Conservation (phyloP, 2,329 filamentous ascomycete genomes). For the Thelonectria discophora region DNA sequence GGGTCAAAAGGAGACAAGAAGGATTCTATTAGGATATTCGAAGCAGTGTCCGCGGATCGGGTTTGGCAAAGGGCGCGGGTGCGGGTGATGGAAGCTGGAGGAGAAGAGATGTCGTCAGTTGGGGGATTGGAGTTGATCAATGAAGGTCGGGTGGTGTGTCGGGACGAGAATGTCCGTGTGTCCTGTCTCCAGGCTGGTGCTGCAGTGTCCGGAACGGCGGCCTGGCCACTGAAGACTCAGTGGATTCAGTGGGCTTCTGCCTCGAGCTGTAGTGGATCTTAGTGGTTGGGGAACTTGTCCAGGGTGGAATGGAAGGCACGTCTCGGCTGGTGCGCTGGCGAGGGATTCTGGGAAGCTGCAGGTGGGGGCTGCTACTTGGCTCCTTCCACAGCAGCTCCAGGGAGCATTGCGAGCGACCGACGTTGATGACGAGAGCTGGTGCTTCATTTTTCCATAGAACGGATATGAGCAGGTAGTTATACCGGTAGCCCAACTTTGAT, state of each 20-base stretch:
- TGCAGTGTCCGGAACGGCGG: no score
- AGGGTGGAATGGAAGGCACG: neutral
- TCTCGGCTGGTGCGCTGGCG: conserved; percentile 9
- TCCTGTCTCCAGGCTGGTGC: neutral
- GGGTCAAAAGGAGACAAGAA: conserved; percentile 27
- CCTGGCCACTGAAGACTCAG: conserved; percentile 5
- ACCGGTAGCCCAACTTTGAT: neutral
- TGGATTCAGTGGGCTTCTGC: conserved; percentile 18
- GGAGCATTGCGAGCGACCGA: neutral
- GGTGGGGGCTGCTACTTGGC: neutral
- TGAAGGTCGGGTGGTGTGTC: conserved; percentile 17
- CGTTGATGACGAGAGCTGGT: neutral
- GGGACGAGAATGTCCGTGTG: conserved; percentile 18
- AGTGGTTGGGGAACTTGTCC: neutral
- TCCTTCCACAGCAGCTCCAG: neutral
- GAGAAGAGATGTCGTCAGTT: conserved; percentile 17
- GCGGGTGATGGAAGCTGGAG: conserved; percentile 21
- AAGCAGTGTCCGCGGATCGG: neutral
- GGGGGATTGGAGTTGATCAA: conserved; percentile 12
- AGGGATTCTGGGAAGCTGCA: conserved; percentile 2
- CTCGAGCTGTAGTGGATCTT: conserved; percentile 2
- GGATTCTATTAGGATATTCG: neutral
- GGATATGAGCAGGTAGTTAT: neutral
- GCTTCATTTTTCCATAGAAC: neutral
- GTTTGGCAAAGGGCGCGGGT: conserved; percentile 9